A percentile compares a stretch with the other conserved stretches of the same genome.
Conservation (phyloP, 2,329 filamentous ascomycete species). For the Trichoderma koningiopsis region DNA sequence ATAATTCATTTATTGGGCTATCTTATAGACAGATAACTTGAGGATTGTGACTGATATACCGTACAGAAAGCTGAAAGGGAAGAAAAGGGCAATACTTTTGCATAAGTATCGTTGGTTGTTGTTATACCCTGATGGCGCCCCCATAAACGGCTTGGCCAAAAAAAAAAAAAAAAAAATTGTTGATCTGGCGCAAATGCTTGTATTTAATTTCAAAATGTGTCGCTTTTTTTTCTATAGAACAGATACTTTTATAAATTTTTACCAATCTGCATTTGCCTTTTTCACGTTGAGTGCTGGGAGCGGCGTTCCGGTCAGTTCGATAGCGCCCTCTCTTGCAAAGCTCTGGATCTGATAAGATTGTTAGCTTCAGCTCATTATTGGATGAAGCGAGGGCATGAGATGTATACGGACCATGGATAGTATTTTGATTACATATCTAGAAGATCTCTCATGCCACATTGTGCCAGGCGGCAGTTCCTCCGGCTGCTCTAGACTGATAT, state of each 20-base stretch:
- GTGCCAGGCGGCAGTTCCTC: background rate
- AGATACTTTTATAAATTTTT: background rate
- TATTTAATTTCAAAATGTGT: background rate
- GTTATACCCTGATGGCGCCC: background rate
- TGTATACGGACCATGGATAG: background rate
- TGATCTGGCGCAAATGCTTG: too few species aligned
- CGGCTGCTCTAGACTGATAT: background rate
- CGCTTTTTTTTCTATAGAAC: background rate
- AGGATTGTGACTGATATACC: background rate
- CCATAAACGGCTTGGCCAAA: background rate
- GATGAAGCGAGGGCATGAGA: background rate
- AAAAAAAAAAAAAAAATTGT: too few species aligned
- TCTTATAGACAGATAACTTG: too few species aligned
- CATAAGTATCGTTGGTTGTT: too few species aligned
- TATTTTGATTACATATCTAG: background rate
- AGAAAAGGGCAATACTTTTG: too few species aligned
- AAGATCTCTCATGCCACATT: background rate
- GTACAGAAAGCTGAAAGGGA: too few species aligned
- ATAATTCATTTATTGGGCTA: background rate
- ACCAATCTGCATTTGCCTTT: background rate
- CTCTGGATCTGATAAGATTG: background rate
- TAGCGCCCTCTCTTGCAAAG: background rate
- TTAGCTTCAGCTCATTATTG: background rate
- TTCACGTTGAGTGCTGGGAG: background rate
- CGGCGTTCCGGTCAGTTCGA: background rate